Conservation (phyloP, 1,284 basidiomycete species). For the Erythrobasidium hasegawianum region DNA sequence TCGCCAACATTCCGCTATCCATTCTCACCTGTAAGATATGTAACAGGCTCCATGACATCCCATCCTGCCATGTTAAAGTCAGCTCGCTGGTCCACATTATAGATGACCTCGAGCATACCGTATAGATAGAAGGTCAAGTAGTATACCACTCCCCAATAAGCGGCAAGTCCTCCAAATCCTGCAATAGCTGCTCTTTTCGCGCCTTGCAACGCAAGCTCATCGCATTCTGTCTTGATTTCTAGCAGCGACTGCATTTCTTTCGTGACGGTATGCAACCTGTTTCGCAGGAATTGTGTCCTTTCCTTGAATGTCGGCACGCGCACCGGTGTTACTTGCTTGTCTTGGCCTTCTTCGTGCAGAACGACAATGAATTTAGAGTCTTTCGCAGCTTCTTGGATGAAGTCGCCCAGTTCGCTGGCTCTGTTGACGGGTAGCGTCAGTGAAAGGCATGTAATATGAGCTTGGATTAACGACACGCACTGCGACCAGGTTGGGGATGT, state of each 20-base stretch:
- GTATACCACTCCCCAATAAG: slow-evolving; percentile 31
- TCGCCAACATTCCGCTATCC: too few species aligned
- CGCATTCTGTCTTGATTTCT: slow-evolving; percentile 35
- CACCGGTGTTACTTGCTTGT: slow-evolving; percentile 6
- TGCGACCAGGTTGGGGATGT: neutral
- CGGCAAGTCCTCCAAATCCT: slow-evolving; percentile 29
- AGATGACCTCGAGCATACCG: neutral
- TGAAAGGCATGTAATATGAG: too few species aligned
- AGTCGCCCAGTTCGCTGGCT: slow-evolving; percentile 33
- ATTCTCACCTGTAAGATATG: slow-evolving; percentile 22
- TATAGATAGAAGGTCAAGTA: slow-evolving; percentile 26
- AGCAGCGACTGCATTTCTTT: slow-evolving; percentile 30
- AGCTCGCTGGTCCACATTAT: neutral
- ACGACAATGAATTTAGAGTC: slow-evolving; percentile 28
- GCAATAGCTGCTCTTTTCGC: slow-evolving; percentile 29
- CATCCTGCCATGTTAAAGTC: neutral
- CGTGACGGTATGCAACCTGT: slow-evolving; percentile 11
- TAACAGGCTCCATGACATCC: slow-evolving; percentile 34
- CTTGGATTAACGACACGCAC: neutral
- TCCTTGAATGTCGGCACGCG: slow-evolving; percentile 35
- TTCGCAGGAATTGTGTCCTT: slow-evolving; percentile 26
- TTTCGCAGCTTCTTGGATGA: slow-evolving; percentile 36
- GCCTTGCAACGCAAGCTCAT: slow-evolving; percentile 28
- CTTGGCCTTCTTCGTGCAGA: slow-evolving; percentile 10
- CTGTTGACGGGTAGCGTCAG: too few species aligned